Conservation (phyloP, 371 early-diverging fungal species). For the Circinella minor region DNA sequence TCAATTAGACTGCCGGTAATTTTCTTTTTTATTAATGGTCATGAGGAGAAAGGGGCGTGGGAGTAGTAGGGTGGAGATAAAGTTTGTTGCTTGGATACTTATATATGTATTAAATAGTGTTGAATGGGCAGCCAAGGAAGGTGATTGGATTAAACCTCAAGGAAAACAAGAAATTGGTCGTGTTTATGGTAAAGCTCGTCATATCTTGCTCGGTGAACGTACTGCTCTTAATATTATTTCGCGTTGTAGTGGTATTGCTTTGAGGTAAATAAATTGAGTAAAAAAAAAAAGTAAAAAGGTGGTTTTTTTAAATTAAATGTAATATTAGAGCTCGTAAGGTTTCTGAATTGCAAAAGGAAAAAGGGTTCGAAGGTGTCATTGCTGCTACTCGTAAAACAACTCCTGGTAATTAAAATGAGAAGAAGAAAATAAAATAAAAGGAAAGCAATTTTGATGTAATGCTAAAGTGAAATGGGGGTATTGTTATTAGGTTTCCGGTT, state of each 20-base stretch:
- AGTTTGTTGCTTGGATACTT: too few species aligned
- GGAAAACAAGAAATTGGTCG: conserved; percentile 78
- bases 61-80: too few species aligned
- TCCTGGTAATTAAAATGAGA: conserved; percentile 66
- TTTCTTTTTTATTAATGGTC: too few species aligned
- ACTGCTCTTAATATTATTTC: conserved; percentile 94
- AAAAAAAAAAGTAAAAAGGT: background rate
- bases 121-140: conserved; percentile 85
- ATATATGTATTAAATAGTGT: conserved; percentile 57
- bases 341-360: conserved; percentile 66
- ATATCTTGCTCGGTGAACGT: conserved; percentile 93
- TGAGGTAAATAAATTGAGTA: conserved; percentile 49
- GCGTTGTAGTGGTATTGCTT: conserved; percentile 94
- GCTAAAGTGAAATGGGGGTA: background rate
- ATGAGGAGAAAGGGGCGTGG: too few species aligned
- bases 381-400: conserved; percentile 99
- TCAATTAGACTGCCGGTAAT: conserved; percentile 86
- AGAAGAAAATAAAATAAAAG: background rate
- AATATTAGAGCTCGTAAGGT: conserved; percentile 63
- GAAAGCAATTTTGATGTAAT: conserved; percentile 18
- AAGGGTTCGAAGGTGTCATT: conserved; percentile 85
- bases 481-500: conserved; percentile 90
- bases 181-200: conserved; percentile 85
- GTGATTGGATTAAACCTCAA: conserved; percentile 71
- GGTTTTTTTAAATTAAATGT: background rate